Conservation (phyloP, 2,329 filamentous ascomycete genomes). For the Diaporthe sp. region DNA sequence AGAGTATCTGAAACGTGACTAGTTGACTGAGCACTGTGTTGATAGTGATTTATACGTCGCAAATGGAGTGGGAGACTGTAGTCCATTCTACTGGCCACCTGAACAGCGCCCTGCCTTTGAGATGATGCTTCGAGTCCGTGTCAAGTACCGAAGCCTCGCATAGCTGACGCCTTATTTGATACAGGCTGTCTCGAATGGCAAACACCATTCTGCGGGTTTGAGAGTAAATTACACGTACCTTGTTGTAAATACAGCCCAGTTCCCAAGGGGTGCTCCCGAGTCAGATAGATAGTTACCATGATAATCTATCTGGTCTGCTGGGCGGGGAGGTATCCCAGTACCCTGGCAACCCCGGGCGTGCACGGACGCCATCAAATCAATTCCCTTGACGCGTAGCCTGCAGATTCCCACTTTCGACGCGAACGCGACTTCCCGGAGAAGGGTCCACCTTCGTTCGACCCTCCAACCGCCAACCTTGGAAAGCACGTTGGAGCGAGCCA, state of each 20-base stretch:
- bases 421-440: constrained; percentile 32
- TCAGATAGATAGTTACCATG: constrained; percentile 11
- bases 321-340: constrained; percentile 8
- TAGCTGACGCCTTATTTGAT: background rate
- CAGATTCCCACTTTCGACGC: constrained; percentile 33
- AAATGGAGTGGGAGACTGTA: background rate
- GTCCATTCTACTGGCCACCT: background rate
- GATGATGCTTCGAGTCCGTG: background rate
- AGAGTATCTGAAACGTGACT: background rate
- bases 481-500: constrained; percentile 22
- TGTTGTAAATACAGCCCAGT: background rate
- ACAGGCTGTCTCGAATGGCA: background rate
- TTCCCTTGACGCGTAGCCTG: constrained; percentile 25
- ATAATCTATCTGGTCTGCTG: background rate
- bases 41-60: background rate
- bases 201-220: background rate
- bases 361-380: background rate
- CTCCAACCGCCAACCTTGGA: constrained; percentile 30
- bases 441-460: constrained; percentile 23
- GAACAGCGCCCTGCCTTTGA: background rate
- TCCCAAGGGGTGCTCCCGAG: background rate
- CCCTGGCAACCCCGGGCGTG: background rate
- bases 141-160: background rate
- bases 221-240: background rate
- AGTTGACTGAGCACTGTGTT: background rate